Conservation (phyloP, 192 early-diverging fungal species). For the Paraglomus brasilianum region DNA sequence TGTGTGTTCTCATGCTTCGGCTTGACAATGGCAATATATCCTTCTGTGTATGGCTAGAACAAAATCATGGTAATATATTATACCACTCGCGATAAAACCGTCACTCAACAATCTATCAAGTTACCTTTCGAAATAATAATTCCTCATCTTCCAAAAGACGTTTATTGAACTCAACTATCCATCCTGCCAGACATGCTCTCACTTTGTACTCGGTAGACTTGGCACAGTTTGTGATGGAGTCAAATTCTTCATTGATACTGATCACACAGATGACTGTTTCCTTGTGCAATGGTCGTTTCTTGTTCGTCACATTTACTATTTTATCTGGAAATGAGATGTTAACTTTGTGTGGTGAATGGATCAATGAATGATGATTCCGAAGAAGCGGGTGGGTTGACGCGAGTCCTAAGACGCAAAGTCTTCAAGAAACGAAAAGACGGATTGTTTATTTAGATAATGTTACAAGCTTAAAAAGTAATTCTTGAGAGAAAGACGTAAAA, state of each 20-base stretch:
- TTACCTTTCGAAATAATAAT: conserved; percentile 20
- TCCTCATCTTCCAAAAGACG: background rate
- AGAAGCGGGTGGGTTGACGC: conserved; percentile 25
- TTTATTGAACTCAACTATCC: conserved; percentile 26
- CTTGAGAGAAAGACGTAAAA: background rate
- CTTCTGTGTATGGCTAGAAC: conserved; percentile 26
- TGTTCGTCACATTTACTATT: conserved; percentile 1
- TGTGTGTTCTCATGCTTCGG: conserved; percentile 27
- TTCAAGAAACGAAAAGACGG: background rate
- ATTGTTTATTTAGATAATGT: background rate
- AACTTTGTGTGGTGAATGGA: background rate
- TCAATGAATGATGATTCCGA: background rate
- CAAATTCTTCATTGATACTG: conserved; percentile 3
- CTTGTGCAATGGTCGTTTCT: background rate
- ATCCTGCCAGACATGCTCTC: conserved; percentile 7
- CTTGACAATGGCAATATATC: conserved; percentile 33
- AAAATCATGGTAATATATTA: background rate
- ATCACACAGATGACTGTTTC: conserved; percentile 1
- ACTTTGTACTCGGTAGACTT: conserved; percentile 1
- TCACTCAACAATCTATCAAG: background rate
- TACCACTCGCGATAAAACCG: background rate
- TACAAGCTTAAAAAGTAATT: background rate
- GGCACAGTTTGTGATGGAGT: background rate
- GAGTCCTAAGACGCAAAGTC: conserved; percentile 31
- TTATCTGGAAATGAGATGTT: background rate